These are phyloP conservation scores for Aspergillus quadrilineatus DNA, from an alignment of 2,329 filamentous ascomycete species.

Conservation along the genomic window DNA sequence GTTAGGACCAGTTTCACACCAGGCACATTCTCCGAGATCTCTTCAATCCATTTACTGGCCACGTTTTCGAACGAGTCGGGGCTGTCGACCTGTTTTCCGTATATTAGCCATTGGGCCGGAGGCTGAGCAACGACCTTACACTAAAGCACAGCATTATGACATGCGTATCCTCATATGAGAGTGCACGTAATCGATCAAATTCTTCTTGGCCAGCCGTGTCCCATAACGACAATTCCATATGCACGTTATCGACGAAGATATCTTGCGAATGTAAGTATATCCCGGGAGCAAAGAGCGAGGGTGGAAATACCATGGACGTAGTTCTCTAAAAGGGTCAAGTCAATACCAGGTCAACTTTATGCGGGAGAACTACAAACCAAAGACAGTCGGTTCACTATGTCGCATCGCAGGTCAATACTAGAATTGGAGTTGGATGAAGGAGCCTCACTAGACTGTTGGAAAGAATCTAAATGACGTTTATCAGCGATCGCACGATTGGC, in stretches of 20 bases:
- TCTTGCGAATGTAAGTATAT: slow-evolving; percentile 54
- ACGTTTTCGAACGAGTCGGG: slow-evolving; percentile 97
- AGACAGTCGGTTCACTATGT: slow-evolving; percentile 85
- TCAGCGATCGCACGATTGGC: slow-evolving; percentile 21
- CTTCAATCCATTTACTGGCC: slow-evolving; percentile 95
- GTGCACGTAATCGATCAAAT: slow-evolving; percentile 91
- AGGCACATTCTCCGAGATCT: slow-evolving; percentile 97
- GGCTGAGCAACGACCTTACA: slow-evolving; percentile 42
- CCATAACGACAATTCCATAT: slow-evolving; percentile 97
- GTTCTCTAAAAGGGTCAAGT: slow-evolving; percentile 64
- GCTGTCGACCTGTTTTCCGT: slow-evolving; percentile 67
- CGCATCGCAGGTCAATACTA: slow-evolving; percentile 24
- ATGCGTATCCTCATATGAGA: slow-evolving; percentile 97
- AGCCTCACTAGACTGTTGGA: slow-evolving; percentile 84
- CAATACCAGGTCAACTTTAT: slow-evolving; percentile 16
- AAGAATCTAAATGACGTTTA: slow-evolving; percentile 67
- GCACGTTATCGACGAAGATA: slow-evolving; percentile 95
- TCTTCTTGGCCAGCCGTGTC: slow-evolving; percentile 98
- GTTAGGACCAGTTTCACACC: slow-evolving; percentile 93
- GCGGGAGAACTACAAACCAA: slow-evolving; percentile 52
- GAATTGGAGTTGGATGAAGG: background rate
- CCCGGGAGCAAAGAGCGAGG: background rate
- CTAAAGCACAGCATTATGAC: slow-evolving; percentile 99
- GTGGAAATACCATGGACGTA: slow-evolving; percentile 81
- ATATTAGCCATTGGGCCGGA: background rate